Evolutionary conservation across 2,329 filamentous ascomycete genomes (phyloP).

Genomic region (Fusarium irregulare): DNA sequence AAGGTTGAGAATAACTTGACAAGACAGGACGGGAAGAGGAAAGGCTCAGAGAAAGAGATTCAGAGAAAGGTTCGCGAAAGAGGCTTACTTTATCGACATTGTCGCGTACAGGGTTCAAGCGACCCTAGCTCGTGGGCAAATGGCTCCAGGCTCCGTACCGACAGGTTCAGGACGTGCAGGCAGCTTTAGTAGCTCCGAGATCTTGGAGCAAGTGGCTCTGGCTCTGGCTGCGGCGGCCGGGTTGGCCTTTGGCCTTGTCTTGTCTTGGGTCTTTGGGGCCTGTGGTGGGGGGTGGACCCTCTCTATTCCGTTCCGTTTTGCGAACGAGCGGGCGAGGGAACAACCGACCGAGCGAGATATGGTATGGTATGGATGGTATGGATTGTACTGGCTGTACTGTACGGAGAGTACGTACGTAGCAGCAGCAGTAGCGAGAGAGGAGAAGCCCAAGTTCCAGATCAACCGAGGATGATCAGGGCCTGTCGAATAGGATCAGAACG

Average conservation of each 20-base stretch:
- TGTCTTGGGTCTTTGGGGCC: slow-evolving; percentile 34
- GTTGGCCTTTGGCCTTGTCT: slow-evolving; percentile 43
- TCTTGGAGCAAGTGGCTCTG: slow-evolving; percentile 47
- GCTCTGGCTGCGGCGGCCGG: slow-evolving; percentile 32
- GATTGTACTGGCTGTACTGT: neutral
- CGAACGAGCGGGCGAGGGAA: slow-evolving; percentile 5
- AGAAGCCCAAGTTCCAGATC: slow-evolving; percentile 30
- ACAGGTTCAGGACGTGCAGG: slow-evolving; percentile 47
- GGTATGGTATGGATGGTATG: neutral
- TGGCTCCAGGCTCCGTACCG: slow-evolving; percentile 48
- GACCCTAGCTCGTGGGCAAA: slow-evolving; percentile 50
- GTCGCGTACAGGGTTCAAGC: slow-evolving; percentile 52
- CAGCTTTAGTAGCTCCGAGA: slow-evolving; percentile 49
- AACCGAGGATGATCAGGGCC: slow-evolving; percentile 26
- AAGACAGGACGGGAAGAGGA: slow-evolving; percentile 37
- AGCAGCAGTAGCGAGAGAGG: slow-evolving; percentile 5
- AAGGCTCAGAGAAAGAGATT: slow-evolving; percentile 39
- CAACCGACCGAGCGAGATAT: neutral
- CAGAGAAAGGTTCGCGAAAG: slow-evolving; percentile 45
- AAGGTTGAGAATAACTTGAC: slow-evolving; percentile 21
- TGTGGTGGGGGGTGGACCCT: slow-evolving; percentile 46
- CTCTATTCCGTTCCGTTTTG: slow-evolving; percentile 39
- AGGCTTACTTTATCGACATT: slow-evolving; percentile 68
- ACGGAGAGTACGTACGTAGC: neutral
- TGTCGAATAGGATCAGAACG: slow-evolving; percentile 27